Percentiles rank a stretch among this genome's conserved stretches.
Conservation (phyloP, 352 stramenopile genomes). For the Phytophthora pluvialis region DNA sequence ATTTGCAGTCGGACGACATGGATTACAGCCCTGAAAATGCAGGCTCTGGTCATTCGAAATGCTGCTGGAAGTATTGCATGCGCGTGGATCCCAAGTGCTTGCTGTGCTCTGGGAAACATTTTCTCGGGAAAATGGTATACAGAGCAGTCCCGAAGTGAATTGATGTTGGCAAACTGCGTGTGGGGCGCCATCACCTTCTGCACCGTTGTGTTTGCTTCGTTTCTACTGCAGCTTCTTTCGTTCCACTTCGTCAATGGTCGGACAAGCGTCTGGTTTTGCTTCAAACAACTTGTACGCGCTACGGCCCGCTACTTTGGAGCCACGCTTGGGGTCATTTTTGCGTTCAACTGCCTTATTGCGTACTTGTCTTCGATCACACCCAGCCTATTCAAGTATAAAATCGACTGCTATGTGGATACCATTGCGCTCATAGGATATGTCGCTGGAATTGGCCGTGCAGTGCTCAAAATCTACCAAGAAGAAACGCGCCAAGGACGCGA, state of each 20-base stretch:
- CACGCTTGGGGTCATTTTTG: not conserved
- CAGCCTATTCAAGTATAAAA: not conserved
- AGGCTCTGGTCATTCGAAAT: conserved; percentile 11
- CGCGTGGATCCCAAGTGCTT: conserved; percentile 11
- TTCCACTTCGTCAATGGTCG: not conserved
- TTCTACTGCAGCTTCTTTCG: conserved; percentile 10
- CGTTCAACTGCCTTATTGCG: conserved; percentile 1
- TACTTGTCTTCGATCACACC: not conserved
- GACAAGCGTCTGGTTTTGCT: conserved; percentile 8
- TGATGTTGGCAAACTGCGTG: conserved; percentile 15
- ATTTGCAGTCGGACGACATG: not conserved
- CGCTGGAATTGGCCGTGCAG: not conserved
- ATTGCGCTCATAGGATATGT: not conserved
- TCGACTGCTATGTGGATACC: conserved; percentile 3
- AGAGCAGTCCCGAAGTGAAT: conserved; percentile 9
- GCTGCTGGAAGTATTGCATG: conserved; percentile 10
- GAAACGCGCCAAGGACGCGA: conserved; percentile 15
- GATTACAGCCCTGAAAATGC: conserved; percentile 4
- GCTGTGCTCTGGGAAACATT: conserved; percentile 18
- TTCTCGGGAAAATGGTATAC: conserved; percentile 18
- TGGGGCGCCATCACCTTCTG: conserved; percentile 13
- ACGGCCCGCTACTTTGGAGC: conserved; percentile 1
- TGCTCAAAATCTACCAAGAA: conserved; percentile 15
- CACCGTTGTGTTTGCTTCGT: conserved; percentile 1
- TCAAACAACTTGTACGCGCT: not conserved